Percentiles rank a stretch among this genome's conserved stretches.
phyloP scores from a whole-genome alignment of 805 yeast species.

The Ogataea trehalophila region DNA sequence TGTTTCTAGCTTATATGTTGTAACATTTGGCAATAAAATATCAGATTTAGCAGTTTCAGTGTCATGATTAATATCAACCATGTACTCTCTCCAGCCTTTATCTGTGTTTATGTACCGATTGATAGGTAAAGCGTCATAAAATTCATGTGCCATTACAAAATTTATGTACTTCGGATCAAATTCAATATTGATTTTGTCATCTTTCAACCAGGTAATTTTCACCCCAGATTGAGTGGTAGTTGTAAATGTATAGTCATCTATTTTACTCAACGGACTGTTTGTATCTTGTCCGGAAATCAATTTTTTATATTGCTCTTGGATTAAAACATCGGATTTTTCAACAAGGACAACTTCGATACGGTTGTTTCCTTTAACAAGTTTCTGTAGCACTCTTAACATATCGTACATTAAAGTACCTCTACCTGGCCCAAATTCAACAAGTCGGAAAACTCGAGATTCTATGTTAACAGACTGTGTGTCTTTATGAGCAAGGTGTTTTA shows the following conservation, averaged over 20 bases:
- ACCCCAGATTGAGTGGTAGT: conserved; percentile 49
- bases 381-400: conserved; percentile 43
- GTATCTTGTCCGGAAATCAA: conserved; percentile 37
- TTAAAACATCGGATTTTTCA: conserved; percentile 67
- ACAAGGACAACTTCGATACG: conserved; percentile 49
- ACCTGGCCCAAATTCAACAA: conserved; percentile 85
- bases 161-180: conserved; percentile 35
- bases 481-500: conserved; percentile 35
- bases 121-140: conserved; percentile 82
- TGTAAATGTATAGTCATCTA: conserved; percentile 31
- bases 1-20: conserved; percentile 8
- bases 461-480: conserved; percentile 19
- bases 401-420: conserved; percentile 75
- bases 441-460: conserved; percentile 34
- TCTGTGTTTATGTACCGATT: conserved; percentile 58
- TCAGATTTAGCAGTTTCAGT: conserved; percentile 10
- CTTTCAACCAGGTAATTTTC: conserved; percentile 47
- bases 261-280: conserved; percentile 3
- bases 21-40: conserved; percentile 18
- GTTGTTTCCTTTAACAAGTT: conserved; percentile 30
- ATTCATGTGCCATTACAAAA: conserved; percentile 77
- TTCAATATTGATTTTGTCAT: conserved; percentile 47
- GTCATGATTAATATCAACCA: conserved; percentile 48
- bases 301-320: conserved; percentile 47
- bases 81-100: conserved; percentile 73